These are phyloP conservation scores for Nemania serpens DNA, from an alignment of 2,329 filamentous ascomycete species.

Conservation along the genomic window DNA sequence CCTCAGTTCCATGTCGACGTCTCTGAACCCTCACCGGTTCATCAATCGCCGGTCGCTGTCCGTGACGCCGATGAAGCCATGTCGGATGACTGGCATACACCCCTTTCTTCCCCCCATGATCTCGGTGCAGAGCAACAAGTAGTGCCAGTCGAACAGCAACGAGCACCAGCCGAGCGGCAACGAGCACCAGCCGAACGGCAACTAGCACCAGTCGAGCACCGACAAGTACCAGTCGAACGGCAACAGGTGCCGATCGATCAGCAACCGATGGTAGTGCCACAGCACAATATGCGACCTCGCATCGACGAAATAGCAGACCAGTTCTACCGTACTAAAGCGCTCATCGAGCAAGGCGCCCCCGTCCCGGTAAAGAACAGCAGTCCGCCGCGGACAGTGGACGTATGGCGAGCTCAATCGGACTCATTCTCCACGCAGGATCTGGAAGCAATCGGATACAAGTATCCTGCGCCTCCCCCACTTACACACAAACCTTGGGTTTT, in stretches of 20 bases:
- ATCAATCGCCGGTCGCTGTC: slow-evolving; percentile 1
- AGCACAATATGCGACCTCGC: background rate
- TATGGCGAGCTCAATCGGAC: slow-evolving; percentile 39
- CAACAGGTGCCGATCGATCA: background rate
- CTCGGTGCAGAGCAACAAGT: background rate
- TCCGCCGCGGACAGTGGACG: slow-evolving; percentile 38
- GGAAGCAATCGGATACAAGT: slow-evolving; percentile 41
- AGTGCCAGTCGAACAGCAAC: background rate
- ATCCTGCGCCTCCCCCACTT: slow-evolving; percentile 54
- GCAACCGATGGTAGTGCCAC: background rate
- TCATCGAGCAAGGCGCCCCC: slow-evolving; percentile 11
- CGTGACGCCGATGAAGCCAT: slow-evolving; percentile 13
- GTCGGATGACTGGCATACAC: slow-evolving; percentile 2
- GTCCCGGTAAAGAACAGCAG: slow-evolving; percentile 15
- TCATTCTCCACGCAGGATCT: slow-evolving; percentile 40
- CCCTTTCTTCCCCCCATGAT: slow-evolving; percentile 1
- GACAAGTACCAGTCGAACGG: background rate
- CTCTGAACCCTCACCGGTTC: slow-evolving; percentile 14
- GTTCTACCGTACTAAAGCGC: slow-evolving; percentile 13
- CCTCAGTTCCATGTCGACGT: slow-evolving; percentile 27
- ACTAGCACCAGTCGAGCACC: background rate
- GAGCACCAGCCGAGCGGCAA: background rate
- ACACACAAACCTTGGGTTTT: slow-evolving; percentile 75
- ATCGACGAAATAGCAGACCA: slow-evolving; percentile 18
- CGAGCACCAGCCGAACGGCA: background rate